Evolutionary conservation across 2,329 filamentous ascomycete species (phyloP), one percentile per base, ranked within the genome.

Genomic region (Sarocladiaceae sp.): DNA sequence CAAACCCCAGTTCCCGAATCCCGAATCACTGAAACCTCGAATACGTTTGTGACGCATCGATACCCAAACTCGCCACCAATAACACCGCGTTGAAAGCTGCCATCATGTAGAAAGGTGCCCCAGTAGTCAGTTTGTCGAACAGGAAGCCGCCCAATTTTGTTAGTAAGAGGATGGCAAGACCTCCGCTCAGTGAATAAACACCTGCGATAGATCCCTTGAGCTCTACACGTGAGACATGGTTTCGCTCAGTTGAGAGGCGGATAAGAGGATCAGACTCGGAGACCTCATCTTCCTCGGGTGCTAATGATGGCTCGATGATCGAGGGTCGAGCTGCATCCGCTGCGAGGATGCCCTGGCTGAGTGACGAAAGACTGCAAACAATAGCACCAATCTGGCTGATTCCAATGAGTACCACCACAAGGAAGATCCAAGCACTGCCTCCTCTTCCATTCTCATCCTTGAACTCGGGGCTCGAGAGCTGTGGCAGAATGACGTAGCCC

Each of bases 311-410:
- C 37, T 62, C 58, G 11, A 56, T 55, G 53, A 52, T 60, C 35
- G 40, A 58, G 1, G 59, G 58, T 26, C 60, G 60, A 12, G 64
- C 63, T 3, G 72, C 58, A 44, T 80, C 77, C 2, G 71, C 73
- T 4, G 74, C 72, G 20, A 95, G 75, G 20, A 97, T 86, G 3
- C 91, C 92, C 15, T 84, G 83, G 33, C 90, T 90, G 2, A 99
- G 78, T 1, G 94, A 83, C 1, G 89, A 91, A n/a, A 99, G 79
- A 57, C 90, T 96, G 71, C 92, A 97, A 1, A 99, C 94, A 54
- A 99, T 97, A 11, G 91, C 88, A 2, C 93, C 94, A 56, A 99
- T 97, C 69, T 99, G 94, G 62, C 90, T 95, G 63, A 96, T 82
- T 13, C 94, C 94, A 35, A 97, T 83, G 17, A 96, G 71, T 0